Percentiles rank a stretch among this genome's conserved stretches.
These are phyloP conservation scores for Lasiosphaeria hispida DNA, from an alignment of 495 filamentous ascomycete species.

Conservation along the genomic window DNA sequence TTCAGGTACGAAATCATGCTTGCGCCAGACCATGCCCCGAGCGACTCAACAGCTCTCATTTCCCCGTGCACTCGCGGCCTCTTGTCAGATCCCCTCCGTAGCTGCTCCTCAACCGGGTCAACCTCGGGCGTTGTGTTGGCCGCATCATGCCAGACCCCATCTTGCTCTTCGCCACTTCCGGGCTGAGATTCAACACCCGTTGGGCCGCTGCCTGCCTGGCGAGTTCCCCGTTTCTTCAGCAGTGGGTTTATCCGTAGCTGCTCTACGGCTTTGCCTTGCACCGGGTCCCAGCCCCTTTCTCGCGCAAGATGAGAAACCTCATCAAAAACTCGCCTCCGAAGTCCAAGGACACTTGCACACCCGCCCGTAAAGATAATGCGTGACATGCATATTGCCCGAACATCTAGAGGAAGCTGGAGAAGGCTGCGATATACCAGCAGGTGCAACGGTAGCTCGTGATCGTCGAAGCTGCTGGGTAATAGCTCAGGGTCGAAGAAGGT, in stretches of 20 bases:
- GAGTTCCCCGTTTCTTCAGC: slow-evolving; percentile 39
- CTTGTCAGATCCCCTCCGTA: slow-evolving; percentile 52
- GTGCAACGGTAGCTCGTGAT: slow-evolving; percentile 77
- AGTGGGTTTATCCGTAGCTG: slow-evolving; percentile 53
- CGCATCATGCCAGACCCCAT: slow-evolving; percentile 40
- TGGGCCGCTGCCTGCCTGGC: slow-evolving; percentile 29
- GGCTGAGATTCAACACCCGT: slow-evolving; percentile 12
- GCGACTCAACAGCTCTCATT: slow-evolving; percentile 72
- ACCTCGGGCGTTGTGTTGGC: slow-evolving; percentile 47
- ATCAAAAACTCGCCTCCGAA: slow-evolving; percentile 74
- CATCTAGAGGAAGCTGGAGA: slow-evolving; percentile 72
- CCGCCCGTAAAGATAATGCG: slow-evolving; percentile 87
- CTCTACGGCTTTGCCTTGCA: slow-evolving; percentile 61
- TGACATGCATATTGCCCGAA: slow-evolving; percentile 80
- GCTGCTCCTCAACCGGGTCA: slow-evolving; percentile 64
- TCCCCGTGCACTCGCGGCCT: slow-evolving; percentile 51
- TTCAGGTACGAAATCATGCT: slow-evolving; percentile 78
- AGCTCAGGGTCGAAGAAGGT: slow-evolving; percentile 62
- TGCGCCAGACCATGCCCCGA: slow-evolving; percentile 87
- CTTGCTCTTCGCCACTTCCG: slow-evolving; percentile 20
- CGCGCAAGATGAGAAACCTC: slow-evolving; percentile 67
- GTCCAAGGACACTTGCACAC: slow-evolving; percentile 72
- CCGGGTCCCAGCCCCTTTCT: slow-evolving; percentile 70
- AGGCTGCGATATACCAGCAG: slow-evolving; percentile 73
- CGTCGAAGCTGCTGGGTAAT: slow-evolving; percentile 60